Evolutionary conservation across 495 filamentous ascomycete genomes (phyloP), one percentile per base, ranked within the genome.

Genomic region (Tuber calosporum): DNA sequence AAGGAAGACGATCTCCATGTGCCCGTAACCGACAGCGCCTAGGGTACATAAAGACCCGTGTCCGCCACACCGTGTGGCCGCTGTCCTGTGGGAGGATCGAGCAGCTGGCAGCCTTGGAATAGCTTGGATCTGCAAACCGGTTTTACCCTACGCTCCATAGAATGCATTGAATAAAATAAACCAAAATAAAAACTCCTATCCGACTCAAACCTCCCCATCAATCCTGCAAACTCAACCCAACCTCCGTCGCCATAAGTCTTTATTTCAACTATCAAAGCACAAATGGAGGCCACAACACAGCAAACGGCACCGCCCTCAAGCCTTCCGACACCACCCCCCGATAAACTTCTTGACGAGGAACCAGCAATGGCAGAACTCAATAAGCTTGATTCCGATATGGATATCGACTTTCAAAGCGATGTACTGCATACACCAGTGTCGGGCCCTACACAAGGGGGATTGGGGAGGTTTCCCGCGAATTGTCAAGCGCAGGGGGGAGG

Each of bases 71-170:
- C 58, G 76, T 78, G 76, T 77, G 75, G 76, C 71, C 75, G 40
- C 75, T 77, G 77, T 71, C 71, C 66, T 78, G 75, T 77, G 70
- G 26, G 75, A 58, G 62, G 76, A 77, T 77, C 74, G 70, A 77
- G 71, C 74, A 70, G 71, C 39, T 42, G 73, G 71, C 74, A 70
- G 71, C 39, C 66, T 71, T 72, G 68, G 68, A 41, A 71, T 78
- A 77, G 62, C 76, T 73, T 70, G 70, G 67, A 72, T 77, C 70
- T 78, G 67, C 75, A 78, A 78, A 78, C 76, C 76, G 70, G 76
- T 78, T 78, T 78, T 78, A 70, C 73, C 53, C 13, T 62, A 78
- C 73, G 68, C 76, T 77, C 67, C 70, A 62, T 62, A 30, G 26
- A 34, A 62, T 62, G 53, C 53, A 62, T 62, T 62, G 26, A 62